Percentiles rank a stretch among this genome's conserved stretches.
phyloP scores from a whole-genome alignment of 2,329 filamentous ascomycete species.

The Cadophora sp. region DNA sequence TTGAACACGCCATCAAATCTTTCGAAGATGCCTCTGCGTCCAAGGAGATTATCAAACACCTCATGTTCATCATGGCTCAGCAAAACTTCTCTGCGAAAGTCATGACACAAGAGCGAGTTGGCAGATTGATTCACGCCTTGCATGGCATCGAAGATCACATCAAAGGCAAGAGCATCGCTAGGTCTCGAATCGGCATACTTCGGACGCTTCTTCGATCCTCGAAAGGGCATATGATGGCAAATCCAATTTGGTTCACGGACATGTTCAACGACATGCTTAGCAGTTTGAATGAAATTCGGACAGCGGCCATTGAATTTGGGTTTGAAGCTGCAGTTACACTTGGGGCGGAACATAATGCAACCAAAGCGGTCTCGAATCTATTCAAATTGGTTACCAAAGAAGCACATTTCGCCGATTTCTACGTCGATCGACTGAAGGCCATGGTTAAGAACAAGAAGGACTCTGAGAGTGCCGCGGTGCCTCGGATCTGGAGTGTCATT shows the following conservation, averaged over 20 bases:
- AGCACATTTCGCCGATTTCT: slow-evolving; percentile 69
- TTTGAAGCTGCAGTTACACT: slow-evolving; percentile 72
- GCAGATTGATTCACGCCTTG: slow-evolving; percentile 73
- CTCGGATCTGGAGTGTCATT: slow-evolving; percentile 87
- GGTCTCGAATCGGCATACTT: slow-evolving; percentile 80
- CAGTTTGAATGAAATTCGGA: slow-evolving; percentile 76
- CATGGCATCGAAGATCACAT: slow-evolving; percentile 76
- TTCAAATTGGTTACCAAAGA: slow-evolving; percentile 55
- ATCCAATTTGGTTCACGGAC: slow-evolving; percentile 82
- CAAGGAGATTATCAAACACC: slow-evolving; percentile 79
- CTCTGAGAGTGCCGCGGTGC: slow-evolving; percentile 65
- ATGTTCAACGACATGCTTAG: slow-evolving; percentile 84
- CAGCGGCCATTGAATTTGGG: slow-evolving; percentile 76
- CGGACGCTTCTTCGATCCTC: slow-evolving; percentile 77
- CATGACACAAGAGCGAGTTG: slow-evolving; percentile 75
- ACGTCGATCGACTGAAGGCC: slow-evolving; percentile 68
- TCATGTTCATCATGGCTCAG: slow-evolving; percentile 80
- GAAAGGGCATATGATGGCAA: slow-evolving; percentile 71
- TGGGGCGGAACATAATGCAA: slow-evolving; percentile 71
- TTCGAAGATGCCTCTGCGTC: slow-evolving; percentile 72
- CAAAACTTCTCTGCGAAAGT: slow-evolving; percentile 80
- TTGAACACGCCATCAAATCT: slow-evolving; percentile 80
- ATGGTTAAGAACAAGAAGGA: slow-evolving; percentile 72
- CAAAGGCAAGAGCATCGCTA: slow-evolving; percentile 80
- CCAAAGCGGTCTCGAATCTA: slow-evolving; percentile 70